Conservation (phyloP, 139 green algal species). For the Chlorella sorokiniana region DNA sequence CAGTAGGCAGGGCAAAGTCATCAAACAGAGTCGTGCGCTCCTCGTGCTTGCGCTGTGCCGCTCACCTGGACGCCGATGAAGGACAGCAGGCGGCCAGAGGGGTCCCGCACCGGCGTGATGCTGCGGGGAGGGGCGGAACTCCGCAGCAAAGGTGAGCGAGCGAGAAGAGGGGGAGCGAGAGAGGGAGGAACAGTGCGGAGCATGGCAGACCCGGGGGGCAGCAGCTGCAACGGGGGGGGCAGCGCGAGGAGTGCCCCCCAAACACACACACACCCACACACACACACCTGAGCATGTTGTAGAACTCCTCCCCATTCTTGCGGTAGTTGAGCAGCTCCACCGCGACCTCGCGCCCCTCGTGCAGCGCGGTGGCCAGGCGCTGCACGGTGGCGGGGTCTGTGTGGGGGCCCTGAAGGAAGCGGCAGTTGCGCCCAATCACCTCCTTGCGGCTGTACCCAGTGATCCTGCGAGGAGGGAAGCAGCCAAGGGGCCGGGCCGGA, state of each 20-base stretch:
- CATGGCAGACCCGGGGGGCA: too few species aligned
- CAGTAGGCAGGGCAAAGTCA: too few species aligned
- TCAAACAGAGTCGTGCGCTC: too few species aligned
- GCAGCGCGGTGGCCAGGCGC: slow-evolving; percentile 81
- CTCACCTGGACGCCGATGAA: slow-evolving; percentile 88
- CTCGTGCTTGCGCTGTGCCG: too few species aligned
- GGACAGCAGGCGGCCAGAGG: slow-evolving; percentile 62
- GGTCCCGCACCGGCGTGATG: slow-evolving; percentile 79
- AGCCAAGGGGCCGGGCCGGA: background rate
- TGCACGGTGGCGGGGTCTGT: slow-evolving; percentile 82
- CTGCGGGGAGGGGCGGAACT: too few species aligned
- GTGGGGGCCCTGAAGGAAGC: slow-evolving; percentile 83
- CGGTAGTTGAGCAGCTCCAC: slow-evolving; percentile 96
- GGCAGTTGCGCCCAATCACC: slow-evolving; percentile 53
- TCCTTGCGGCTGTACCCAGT: slow-evolving; percentile 41
- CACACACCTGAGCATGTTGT: slow-evolving; percentile 87
- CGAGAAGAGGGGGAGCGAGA: background rate
- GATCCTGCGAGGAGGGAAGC: slow-evolving; percentile 9
- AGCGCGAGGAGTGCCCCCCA: background rate
- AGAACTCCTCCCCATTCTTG: slow-evolving; percentile 86
- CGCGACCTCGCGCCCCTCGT: slow-evolving; percentile 55
- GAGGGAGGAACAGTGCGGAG: too few species aligned
- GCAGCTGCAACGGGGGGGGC: too few species aligned
- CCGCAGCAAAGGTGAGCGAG: too few species aligned
- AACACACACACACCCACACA: slow-evolving; percentile 33